Evolutionary conservation across 2,329 filamentous ascomycete species (phyloP).

Genomic region (Xenosphaeropsis pyriputrescens): DNA sequence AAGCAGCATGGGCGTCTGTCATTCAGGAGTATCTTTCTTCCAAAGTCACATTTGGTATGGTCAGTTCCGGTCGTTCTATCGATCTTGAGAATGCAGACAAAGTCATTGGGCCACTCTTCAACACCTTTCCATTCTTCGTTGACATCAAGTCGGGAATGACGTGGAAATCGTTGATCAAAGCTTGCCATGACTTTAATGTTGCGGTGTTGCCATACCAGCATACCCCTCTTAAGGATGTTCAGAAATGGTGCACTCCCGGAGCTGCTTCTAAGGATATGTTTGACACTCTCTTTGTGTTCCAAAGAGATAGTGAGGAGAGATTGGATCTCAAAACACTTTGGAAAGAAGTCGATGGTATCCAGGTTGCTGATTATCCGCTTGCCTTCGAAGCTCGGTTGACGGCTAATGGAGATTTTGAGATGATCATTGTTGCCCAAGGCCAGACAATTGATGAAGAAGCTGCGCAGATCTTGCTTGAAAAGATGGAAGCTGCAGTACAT

Average conservation of each 20-base stretch:
- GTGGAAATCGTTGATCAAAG: constrained; percentile 43
- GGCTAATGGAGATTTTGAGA: constrained; percentile 27
- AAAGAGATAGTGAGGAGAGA: constrained; percentile 28
- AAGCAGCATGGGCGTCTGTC: constrained; percentile 58
- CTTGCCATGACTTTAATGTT: constrained; percentile 59
- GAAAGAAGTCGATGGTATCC: constrained; percentile 31
- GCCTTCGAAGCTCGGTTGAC: constrained; percentile 58
- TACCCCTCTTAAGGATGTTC: constrained; percentile 62
- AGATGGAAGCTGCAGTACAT: constrained; percentile 20
- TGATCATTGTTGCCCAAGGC: constrained; percentile 45
- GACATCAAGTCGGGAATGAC: constrained; percentile 26
- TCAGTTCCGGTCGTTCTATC: constrained; percentile 66
- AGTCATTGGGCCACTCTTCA: constrained; percentile 75
- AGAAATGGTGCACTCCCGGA: constrained; percentile 57
- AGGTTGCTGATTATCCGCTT: constrained; percentile 36
- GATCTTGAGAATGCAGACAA: constrained; percentile 49
- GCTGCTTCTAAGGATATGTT: constrained; percentile 45
- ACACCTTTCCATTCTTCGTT: constrained; percentile 64
- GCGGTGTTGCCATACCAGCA: constrained; percentile 59
- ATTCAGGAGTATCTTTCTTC: constrained; percentile 37
- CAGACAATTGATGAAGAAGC: constrained; percentile 20
- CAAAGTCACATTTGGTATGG: constrained; percentile 45
- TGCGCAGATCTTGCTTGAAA: constrained; percentile 23
- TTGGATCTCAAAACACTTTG: constrained; percentile 30
- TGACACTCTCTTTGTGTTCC: constrained; percentile 72